Conservation (phyloP, 495 filamentous ascomycete species). For the Viridothelium virens region DNA sequence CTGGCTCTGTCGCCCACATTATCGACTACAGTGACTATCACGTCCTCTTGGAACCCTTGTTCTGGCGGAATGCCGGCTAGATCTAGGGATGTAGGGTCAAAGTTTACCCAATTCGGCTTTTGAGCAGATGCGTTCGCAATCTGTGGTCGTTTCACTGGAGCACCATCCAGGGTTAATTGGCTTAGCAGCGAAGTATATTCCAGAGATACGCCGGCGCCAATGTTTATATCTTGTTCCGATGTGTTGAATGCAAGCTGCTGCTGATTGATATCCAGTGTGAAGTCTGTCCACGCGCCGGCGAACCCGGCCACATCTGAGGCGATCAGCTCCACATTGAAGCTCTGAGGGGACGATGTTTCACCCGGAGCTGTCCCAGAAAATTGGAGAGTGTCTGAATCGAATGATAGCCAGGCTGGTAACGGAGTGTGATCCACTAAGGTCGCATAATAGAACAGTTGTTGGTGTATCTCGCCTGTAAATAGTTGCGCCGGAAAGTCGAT, state of each 20-base stretch:
- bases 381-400: conserved; percentile 54
- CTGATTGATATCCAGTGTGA: conserved; percentile 61
- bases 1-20: conserved; percentile 55
- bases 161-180: conserved; percentile 56
- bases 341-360: conserved; percentile 56
- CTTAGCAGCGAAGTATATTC: conserved; percentile 47
- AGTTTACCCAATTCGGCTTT: conserved; percentile 60
- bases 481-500: conserved; percentile 27
- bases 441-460: conserved; percentile 56
- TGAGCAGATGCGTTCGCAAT: conserved; percentile 45
- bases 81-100: conserved; percentile 54
- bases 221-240: conserved; percentile 50
- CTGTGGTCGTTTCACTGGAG: conserved; percentile 40
- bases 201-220: conserved; percentile 48
- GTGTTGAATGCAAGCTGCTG: conserved; percentile 59
- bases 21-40: conserved; percentile 60
- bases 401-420: conserved; percentile 78
- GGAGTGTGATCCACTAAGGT: conserved; percentile 69
- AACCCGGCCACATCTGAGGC: conserved; percentile 77
- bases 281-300: conserved; percentile 54
- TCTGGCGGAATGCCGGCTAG: conserved; percentile 58
- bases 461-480: conserved; percentile 25
- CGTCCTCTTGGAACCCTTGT: conserved; percentile 48
- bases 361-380: conserved; percentile 71
- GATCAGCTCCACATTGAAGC: conserved; percentile 63